Evolutionary conservation across 2,329 filamentous ascomycete species (phyloP), one percentile per base, ranked within the genome.

Genomic region (Calycina herbarum): DNA sequence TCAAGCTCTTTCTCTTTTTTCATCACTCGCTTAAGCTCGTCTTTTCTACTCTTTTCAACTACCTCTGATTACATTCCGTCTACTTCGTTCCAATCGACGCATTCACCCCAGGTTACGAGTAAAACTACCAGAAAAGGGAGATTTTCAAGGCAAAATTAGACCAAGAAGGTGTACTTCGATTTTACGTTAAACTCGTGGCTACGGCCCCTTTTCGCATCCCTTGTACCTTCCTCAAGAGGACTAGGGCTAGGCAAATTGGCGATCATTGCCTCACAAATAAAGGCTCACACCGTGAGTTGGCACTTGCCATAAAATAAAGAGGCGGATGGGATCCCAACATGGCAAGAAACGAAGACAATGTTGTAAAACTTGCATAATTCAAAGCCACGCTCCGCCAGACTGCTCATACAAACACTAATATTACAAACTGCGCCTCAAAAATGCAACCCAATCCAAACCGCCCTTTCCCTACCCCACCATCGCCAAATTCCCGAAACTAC

Each of bases 371-470:
- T 13, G 11, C 20, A 27, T 54, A 54, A 24, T 24, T 13, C 24
- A 27, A 27, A 54, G 48, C 48, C 48, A 48, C n/a, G 48, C 20
- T 54, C 10, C n/a, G 13, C 56, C 56, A 33, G 13, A 57, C 31
- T 57, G 29, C 31, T n/a, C 27, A n/a, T 35, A 35, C 27, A 57
- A 33, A 57, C 56, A 57, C 56, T 57, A 57, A 62, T 67, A 51
- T 58, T 70, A 71, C 68, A 71, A 59, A 62, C 17, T 20, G 35
- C 58, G 59, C 60, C 58, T 20, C 15, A 17, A 51, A 68, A 66
- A 17, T 57, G 40, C 20, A 27, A 38, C 35, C 54, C 42, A 24
- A 61, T 59, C 35, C 56, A 35, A 60, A 57, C 35, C 29, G 40
- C 7, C 27, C 20, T 33, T 17, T 17, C 20, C 35, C n/a, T 17